Conservation (phyloP, 768 basidiomycete species). For the Aureoboletus auriporus region DNA sequence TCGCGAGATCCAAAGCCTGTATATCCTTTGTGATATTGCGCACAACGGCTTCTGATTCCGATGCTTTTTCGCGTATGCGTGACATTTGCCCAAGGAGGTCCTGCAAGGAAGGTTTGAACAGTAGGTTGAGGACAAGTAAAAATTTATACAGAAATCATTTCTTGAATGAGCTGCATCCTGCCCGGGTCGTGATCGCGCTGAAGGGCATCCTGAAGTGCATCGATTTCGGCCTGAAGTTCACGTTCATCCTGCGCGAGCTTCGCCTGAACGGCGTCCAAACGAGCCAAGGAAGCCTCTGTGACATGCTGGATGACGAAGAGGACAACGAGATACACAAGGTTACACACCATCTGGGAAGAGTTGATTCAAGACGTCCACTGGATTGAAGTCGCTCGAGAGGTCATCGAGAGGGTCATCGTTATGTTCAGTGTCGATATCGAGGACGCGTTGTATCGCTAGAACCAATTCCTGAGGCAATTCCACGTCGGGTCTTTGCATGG, state of each 20-base stretch:
- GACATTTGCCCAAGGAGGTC: constrained; percentile 95
- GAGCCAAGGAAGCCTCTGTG: constrained; percentile 70
- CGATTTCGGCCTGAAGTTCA: constrained; percentile 69
- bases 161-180: constrained; percentile 87
- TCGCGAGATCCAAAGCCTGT: constrained; percentile 87
- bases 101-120: constrained; percentile 37
- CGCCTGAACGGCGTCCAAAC: constrained; percentile 68
- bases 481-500: constrained; percentile 31
- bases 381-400: constrained; percentile 53
- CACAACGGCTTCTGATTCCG: constrained; percentile 95
- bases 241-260: constrained; percentile 66
- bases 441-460: constrained; percentile 65
- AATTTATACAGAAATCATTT: constrained; percentile 83
- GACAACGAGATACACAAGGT: neutral
- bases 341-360: constrained; percentile 77
- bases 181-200: constrained; percentile 79
- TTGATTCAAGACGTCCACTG: constrained; percentile 49
- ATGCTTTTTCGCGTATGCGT: constrained; percentile 92
- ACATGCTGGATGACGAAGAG: neutral
- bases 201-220: constrained; percentile 61
- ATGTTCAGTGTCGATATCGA: constrained; percentile 47
- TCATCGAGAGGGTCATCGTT: constrained; percentile 54
- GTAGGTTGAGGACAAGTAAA: neutral
- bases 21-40: constrained; percentile 95
- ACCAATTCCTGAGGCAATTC: constrained; percentile 66